A percentile compares a stretch with the other conserved stretches of the same genome.
Evolutionary conservation across 441 rosid species (phyloP).

Genomic region (Heliophila coronopifolia): DNA sequence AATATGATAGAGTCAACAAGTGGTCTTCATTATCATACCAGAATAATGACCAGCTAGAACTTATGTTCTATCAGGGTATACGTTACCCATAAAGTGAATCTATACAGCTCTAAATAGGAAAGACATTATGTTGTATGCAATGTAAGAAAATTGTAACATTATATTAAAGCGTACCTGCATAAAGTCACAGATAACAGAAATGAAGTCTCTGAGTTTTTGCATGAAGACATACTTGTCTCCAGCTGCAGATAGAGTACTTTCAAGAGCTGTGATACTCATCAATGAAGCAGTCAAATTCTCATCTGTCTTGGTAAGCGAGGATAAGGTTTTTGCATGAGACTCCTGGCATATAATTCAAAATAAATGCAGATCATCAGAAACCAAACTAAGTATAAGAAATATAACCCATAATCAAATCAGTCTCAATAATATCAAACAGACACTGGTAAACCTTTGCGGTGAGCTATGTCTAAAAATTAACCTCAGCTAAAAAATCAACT

Average conservation of each 20-base stretch:
- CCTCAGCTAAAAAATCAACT: constrained; percentile 7
- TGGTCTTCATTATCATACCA: not conserved
- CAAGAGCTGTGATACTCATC: constrained; percentile 64
- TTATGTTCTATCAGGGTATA: not conserved
- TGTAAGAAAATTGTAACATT: not conserved
- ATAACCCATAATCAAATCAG: constrained; percentile 3
- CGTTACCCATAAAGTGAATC: not conserved
- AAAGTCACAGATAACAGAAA: constrained; percentile 91
- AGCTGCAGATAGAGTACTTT: constrained; percentile 68
- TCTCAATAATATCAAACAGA: not conserved
- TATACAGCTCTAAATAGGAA: not conserved
- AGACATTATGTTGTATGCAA: not conserved
- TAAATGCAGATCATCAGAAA: constrained; percentile 7
- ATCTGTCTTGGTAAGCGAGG: constrained; percentile 59
- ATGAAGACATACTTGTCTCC: constrained; percentile 97
- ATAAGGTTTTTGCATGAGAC: constrained; percentile 59
- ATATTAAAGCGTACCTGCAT: constrained; percentile 72
- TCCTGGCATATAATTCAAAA: constrained; percentile 44
- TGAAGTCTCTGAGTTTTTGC: constrained; percentile 94
- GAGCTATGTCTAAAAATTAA: not conserved
- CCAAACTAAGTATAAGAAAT: not conserved
- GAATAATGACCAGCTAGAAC: not conserved
- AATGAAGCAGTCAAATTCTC: constrained; percentile 81
- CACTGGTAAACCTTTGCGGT: not conserved
- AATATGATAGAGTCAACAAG: not conserved